These are phyloP conservation scores for Solanum gracilifrons DNA, from an alignment of 257 asterid species.

Conservation along the genomic window DNA sequence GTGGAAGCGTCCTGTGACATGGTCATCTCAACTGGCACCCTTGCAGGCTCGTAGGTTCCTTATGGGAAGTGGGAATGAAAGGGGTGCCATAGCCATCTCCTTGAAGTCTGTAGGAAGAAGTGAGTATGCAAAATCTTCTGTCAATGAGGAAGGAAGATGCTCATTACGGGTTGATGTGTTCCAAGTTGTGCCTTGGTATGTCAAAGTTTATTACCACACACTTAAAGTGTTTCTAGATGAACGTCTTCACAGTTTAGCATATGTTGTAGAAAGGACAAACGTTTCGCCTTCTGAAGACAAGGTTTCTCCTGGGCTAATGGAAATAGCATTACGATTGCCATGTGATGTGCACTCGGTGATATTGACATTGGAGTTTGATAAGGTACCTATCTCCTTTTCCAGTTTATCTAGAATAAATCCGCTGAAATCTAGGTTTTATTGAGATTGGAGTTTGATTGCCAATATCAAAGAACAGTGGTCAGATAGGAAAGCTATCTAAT, in stretches of 20 bases:
- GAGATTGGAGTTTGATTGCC: neutral
- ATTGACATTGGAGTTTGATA: constrained; percentile 82
- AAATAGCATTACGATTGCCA: constrained; percentile 60
- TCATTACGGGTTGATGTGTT: constrained; percentile 56
- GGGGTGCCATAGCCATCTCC: constrained; percentile 89
- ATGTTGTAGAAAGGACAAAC: constrained; percentile 48
- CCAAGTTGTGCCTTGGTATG: constrained; percentile 99
- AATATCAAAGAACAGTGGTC: neutral
- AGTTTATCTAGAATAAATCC: neutral
- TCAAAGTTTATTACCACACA: constrained; percentile 85
- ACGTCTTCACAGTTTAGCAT: constrained; percentile 34
- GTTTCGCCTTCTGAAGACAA: constrained; percentile 93
- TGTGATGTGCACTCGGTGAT: constrained; percentile 68
- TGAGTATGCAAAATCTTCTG: constrained; percentile 17
- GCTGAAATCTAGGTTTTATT: neutral
- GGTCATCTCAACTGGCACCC: constrained; percentile 85
- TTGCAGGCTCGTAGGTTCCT: constrained; percentile 69
- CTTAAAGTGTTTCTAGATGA: constrained; percentile 64
- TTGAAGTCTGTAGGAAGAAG: constrained; percentile 38
- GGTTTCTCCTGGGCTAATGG: constrained; percentile 93
- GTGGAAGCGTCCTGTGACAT: constrained; percentile 71
- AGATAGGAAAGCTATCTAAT: neutral
- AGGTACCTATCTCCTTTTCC: constrained; percentile 34
- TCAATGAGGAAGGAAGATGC: constrained; percentile 28
- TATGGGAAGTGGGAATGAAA: constrained; percentile 94